These are phyloP conservation scores for Bonnemaisonia californica DNA, from an alignment of 31 red algal genomes.

Conservation along the genomic window DNA sequence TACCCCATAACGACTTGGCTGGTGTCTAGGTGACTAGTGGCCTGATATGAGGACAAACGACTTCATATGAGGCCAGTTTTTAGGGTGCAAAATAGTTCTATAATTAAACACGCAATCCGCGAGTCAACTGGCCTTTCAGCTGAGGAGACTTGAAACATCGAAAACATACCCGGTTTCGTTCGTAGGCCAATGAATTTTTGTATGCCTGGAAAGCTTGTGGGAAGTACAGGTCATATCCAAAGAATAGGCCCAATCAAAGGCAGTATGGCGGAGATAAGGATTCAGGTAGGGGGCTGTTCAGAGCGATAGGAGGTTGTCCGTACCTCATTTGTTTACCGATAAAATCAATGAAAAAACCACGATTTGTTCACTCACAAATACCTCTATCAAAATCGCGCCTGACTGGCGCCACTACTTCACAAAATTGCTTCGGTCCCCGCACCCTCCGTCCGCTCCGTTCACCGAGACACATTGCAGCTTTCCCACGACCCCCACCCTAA, in stretches of 20 bases:
- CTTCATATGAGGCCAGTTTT: too few species aligned
- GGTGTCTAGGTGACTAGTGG: too few species aligned
- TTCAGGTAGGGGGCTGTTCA: background rate
- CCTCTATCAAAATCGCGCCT: too few species aligned
- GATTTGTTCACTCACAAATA: too few species aligned
- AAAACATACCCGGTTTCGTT: background rate
- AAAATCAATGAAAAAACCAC: background rate
- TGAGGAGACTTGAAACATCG: background rate
- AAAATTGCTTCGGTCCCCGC: too few species aligned
- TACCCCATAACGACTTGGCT: too few species aligned
- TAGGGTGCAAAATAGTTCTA: background rate
- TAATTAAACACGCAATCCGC: background rate
- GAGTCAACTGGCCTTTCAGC: constrained; percentile 4
- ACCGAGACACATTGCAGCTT: too few species aligned
- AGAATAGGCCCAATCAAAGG: background rate
- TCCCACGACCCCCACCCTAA: too few species aligned
- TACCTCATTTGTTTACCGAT: background rate
- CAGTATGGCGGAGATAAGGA: background rate
- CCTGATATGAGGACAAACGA: too few species aligned
- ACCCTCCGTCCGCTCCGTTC: too few species aligned
- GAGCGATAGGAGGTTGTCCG: background rate
- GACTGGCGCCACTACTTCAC: too few species aligned
- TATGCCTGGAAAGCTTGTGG: background rate
- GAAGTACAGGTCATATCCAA: background rate
- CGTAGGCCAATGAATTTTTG: background rate